A percentile compares a stretch with the other conserved stretches of the same genome.
Evolutionary conservation across 2,329 filamentous ascomycete species (phyloP).

Genomic region (Trichothecium roseum): DNA sequence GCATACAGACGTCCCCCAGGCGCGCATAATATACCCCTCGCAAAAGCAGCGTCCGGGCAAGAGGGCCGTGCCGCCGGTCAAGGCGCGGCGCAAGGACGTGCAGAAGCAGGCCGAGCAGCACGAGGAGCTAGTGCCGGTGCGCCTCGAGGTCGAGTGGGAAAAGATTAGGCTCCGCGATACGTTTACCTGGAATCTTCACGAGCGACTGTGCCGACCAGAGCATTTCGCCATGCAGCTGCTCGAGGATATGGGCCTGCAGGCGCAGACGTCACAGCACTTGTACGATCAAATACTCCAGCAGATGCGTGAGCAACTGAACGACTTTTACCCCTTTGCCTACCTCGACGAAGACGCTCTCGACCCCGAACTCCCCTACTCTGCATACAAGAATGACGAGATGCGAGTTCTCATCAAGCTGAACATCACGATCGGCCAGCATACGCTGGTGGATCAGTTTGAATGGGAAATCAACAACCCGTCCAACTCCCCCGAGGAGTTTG

Average conservation of each 20-base stretch:
- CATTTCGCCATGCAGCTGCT: slow-evolving; percentile 82
- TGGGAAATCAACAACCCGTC: slow-evolving; percentile 96
- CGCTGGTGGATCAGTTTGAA: slow-evolving; percentile 92
- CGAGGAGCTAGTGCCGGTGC: slow-evolving; percentile 84
- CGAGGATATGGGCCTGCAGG: slow-evolving; percentile 75
- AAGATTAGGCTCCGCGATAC: slow-evolving; percentile 94
- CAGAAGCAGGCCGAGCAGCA: slow-evolving; percentile 78
- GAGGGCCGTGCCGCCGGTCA: slow-evolving; percentile 61
- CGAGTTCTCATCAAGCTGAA: slow-evolving; percentile 91
- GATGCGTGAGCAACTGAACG: slow-evolving; percentile 80
- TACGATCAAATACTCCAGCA: slow-evolving; percentile 52
- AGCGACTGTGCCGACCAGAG: slow-evolving; percentile 69
- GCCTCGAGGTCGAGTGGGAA: slow-evolving; percentile 89
- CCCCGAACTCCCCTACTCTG: slow-evolving; percentile 77
- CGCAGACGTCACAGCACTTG: slow-evolving; percentile 50
- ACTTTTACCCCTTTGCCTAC: slow-evolving; percentile 87
- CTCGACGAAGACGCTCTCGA: slow-evolving; percentile 86
- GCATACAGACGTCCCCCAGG: slow-evolving; percentile 56
- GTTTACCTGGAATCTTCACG: slow-evolving; percentile 97
- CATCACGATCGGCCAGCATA: slow-evolving; percentile 92
- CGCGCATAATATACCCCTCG: slow-evolving; percentile 67
- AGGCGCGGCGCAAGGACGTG: slow-evolving; percentile 70
- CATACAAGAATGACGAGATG: slow-evolving; percentile 99
- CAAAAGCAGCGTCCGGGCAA: slow-evolving; percentile 69
- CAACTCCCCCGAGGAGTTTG: slow-evolving; percentile 94